phyloP scores from a whole-genome alignment of 176 grass and related monocot genomes.

The Echinochloa phyllopogon region DNA sequence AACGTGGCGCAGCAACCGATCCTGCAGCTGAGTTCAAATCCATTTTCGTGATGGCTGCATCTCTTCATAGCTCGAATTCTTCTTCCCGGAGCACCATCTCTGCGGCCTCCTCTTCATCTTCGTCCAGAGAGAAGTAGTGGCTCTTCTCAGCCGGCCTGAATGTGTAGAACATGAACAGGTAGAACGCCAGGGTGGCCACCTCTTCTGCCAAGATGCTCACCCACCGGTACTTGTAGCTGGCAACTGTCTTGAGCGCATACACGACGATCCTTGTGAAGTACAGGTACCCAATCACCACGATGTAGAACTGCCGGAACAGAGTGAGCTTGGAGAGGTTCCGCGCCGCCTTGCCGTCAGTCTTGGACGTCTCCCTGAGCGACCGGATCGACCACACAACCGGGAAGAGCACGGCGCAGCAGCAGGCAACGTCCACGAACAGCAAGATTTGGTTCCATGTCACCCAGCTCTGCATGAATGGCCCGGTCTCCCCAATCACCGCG shows the following conservation, averaged over 20 bases:
- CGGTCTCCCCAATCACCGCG: conserved; percentile 81
- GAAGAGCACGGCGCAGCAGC: conserved; percentile 89
- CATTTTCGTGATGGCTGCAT: not conserved
- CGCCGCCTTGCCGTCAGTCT: conserved; percentile 90
- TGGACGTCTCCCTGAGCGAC: conserved; percentile 73
- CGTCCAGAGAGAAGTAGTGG: conserved; percentile 72
- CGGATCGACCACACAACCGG: conserved; percentile 90
- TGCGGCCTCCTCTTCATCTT: conserved; percentile 80
- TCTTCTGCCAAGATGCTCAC: conserved; percentile 70
- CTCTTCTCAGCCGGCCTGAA: conserved; percentile 80
- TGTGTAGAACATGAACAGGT: conserved; percentile 93
- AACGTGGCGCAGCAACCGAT: conserved; percentile 4
- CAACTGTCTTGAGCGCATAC: conserved; percentile 65
- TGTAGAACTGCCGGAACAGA: conserved; percentile 89
- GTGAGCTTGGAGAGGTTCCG: conserved; percentile 74
- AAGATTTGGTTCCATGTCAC: conserved; percentile 86
- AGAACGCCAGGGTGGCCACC: conserved; percentile 71
- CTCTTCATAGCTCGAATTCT: conserved; percentile 83
- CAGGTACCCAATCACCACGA: conserved; percentile 78
- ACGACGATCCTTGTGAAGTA: conserved; percentile 93
- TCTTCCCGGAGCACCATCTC: conserved; percentile 85
- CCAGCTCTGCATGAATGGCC: conserved; percentile 71
- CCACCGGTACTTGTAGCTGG: conserved; percentile 82
- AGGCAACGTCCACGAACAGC: conserved; percentile 68
- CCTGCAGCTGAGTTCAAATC: not conserved